phyloP scores from a whole-genome alignment of 257 asterid genomes.

The Schizonepeta tenuifolia region DNA sequence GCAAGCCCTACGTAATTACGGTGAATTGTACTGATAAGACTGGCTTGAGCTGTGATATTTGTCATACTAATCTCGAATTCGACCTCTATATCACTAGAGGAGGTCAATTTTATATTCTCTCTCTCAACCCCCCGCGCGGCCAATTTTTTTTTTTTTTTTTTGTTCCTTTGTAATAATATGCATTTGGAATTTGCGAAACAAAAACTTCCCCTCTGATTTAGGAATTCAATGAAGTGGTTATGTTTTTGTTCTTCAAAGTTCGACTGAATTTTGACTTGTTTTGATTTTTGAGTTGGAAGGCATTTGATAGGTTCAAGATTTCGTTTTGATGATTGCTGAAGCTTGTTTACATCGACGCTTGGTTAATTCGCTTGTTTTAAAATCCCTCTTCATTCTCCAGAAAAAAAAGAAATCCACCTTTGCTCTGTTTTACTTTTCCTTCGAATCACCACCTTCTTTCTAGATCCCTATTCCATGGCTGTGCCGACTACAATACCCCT shows the following conservation, averaged over 20 bases:
- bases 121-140: too few species aligned
- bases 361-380: too few species aligned
- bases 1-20: constrained; percentile 67
- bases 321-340: too few species aligned
- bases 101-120: constrained; percentile 38
- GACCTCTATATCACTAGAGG: constrained; percentile 70
- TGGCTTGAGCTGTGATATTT: constrained; percentile 77
- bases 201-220: not conserved
- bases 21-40: constrained; percentile 65
- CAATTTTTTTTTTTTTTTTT: not conserved
- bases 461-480: too few species aligned
- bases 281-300: constrained; percentile 15
- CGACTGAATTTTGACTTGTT: not conserved
- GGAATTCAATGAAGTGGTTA: not conserved
- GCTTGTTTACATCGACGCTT: too few species aligned
- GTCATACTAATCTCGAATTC: constrained; percentile 63
- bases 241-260: not conserved
- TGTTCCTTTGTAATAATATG: not conserved
- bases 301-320: not conserved
- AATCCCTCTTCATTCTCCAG: too few species aligned
- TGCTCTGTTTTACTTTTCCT: too few species aligned
- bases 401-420: too few species aligned
- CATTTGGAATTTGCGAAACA: not conserved
- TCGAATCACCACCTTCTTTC: too few species aligned
- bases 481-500: too few species aligned